Percentiles rank a stretch among this genome's conserved stretches.
Conservation (phyloP, 805 yeast genomes). For the Saturnispora mendoncae region DNA sequence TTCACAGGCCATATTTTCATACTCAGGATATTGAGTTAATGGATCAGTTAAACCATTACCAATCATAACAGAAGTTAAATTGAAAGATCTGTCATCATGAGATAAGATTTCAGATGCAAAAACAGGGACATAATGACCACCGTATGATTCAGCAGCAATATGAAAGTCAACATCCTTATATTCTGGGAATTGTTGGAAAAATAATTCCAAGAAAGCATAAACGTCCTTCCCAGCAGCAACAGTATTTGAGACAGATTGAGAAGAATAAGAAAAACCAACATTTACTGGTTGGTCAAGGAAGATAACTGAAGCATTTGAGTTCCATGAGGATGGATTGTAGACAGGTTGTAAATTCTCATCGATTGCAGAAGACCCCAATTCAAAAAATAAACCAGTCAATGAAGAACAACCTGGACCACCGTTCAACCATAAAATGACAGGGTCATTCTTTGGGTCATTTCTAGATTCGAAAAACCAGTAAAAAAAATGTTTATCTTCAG, state of each 20-base stretch:
- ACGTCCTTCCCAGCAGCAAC: slow-evolving; percentile 84
- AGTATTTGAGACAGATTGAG: slow-evolving; percentile 52
- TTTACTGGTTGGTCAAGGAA: slow-evolving; percentile 92
- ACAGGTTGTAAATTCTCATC: slow-evolving; percentile 57
- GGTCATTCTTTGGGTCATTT: slow-evolving; percentile 78
- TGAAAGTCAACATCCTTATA: slow-evolving; percentile 53
- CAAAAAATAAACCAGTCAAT: slow-evolving; percentile 81
- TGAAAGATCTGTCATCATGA: slow-evolving; percentile 47
- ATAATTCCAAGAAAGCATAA: slow-evolving; percentile 71
- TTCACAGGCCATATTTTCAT: slow-evolving; percentile 93
- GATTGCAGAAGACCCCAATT: slow-evolving; percentile 81
- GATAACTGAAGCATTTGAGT: slow-evolving; percentile 78
- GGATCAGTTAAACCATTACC: slow-evolving; percentile 94
- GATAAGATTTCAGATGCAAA: slow-evolving; percentile 50
- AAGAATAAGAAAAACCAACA: slow-evolving; percentile 84
- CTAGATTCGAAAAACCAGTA: slow-evolving; percentile 93
- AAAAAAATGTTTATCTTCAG: slow-evolving; percentile 76
- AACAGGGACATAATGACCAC: slow-evolving; percentile 75
- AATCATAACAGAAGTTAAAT: slow-evolving; percentile 70
- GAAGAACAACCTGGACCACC: slow-evolving; percentile 98
- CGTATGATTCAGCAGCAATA: slow-evolving; percentile 79
- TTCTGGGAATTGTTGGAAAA: slow-evolving; percentile 78
- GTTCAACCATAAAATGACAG: slow-evolving; percentile 78
- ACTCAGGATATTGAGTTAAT: slow-evolving; percentile 64
- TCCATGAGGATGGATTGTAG: slow-evolving; percentile 84